Percentiles rank a stretch among this genome's conserved stretches.
These are phyloP conservation scores for Candolleomyces eurysporus DNA, from an alignment of 768 basidiomycete species.

Conservation along the genomic window DNA sequence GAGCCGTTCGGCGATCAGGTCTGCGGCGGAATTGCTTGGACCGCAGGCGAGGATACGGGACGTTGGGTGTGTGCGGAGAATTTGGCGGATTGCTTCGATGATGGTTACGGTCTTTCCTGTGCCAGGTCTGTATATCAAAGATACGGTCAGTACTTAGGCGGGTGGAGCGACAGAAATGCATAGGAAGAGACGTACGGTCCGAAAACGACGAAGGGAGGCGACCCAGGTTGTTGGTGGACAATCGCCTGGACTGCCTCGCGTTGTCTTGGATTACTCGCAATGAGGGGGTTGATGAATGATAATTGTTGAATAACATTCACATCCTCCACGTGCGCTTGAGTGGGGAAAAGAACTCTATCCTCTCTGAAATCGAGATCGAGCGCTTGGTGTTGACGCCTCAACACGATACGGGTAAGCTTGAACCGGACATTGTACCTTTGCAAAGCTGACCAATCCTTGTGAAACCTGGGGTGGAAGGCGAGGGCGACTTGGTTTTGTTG, in stretches of 20 bases:
- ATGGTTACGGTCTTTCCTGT: slow-evolving; percentile 69
- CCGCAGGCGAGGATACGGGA: slow-evolving; percentile 56
- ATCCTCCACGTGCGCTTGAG: slow-evolving; percentile 22
- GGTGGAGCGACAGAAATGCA: no score
- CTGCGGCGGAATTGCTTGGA: slow-evolving; percentile 66
- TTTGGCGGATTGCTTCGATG: slow-evolving; percentile 57
- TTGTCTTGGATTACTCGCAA: slow-evolving; percentile 47
- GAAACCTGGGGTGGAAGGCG: slow-evolving; percentile 46
- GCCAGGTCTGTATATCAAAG: slow-evolving; percentile 41
- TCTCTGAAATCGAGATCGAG: slow-evolving; percentile 43
- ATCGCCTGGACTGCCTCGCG: slow-evolving; percentile 49
- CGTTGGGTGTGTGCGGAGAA: slow-evolving; percentile 35
- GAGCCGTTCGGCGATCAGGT: slow-evolving; percentile 52
- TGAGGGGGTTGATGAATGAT: slow-evolving; percentile 38
- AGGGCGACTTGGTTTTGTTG: slow-evolving; percentile 50
- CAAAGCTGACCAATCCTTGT: slow-evolving; percentile 23
- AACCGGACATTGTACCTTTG: slow-evolving; percentile 52
- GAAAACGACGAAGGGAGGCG: slow-evolving; percentile 57
- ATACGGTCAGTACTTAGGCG: no score
- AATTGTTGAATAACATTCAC: slow-evolving; percentile 5
- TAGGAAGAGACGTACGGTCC: slow-evolving; percentile 50
- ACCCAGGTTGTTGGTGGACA: slow-evolving; percentile 39
- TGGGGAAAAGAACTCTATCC: slow-evolving; percentile 52
- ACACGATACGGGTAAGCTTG: slow-evolving; percentile 53
- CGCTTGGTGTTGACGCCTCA: slow-evolving; percentile 60